These are phyloP conservation scores for Candolleomyces efflorescens DNA, from an alignment of 768 basidiomycete species.

Conservation along the genomic window DNA sequence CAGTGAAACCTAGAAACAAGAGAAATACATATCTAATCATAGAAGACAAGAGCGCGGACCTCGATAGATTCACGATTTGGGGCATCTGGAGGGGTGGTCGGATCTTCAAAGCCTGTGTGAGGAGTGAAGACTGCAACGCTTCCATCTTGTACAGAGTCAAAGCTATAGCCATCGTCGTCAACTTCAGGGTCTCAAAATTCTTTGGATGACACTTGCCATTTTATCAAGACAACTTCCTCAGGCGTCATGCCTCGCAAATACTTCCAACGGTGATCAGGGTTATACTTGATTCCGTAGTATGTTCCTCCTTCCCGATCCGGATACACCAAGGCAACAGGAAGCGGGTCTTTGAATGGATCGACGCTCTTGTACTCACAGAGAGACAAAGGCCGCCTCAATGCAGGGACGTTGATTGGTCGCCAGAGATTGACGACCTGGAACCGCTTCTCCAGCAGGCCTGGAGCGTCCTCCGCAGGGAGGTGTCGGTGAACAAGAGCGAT, in stretches of 20 bases:
- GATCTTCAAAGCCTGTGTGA: conserved; percentile 57
- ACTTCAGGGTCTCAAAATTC: not conserved
- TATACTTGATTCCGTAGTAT: conserved; percentile 38
- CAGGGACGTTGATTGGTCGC: conserved; percentile 37
- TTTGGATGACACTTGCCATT: conserved; percentile 34
- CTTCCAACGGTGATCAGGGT: conserved; percentile 47
- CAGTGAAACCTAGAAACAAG: too few species aligned
- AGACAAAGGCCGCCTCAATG: conserved; percentile 35
- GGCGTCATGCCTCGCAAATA: conserved; percentile 42
- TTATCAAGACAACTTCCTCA: conserved; percentile 48
- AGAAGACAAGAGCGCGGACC: conserved; percentile 56
- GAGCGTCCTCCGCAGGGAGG: conserved; percentile 31
- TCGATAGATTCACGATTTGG: conserved; percentile 56
- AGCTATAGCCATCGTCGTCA: conserved; percentile 20
- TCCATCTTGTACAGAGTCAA: conserved; percentile 35
- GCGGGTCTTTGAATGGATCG: conserved; percentile 33
- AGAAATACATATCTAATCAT: conserved; percentile 36
- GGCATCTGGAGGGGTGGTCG: conserved; percentile 43
- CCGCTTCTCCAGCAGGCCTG: conserved; percentile 30
- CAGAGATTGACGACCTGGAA: conserved; percentile 47
- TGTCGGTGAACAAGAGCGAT: conserved; percentile 34
- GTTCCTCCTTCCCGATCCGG: conserved; percentile 51
- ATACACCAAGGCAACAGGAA: conserved; percentile 41
- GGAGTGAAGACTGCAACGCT: conserved; percentile 54
- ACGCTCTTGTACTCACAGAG: conserved; percentile 39